These are phyloP conservation scores for Colletotrichum lini DNA, from an alignment of 2,329 filamentous ascomycete species.

Conservation along the genomic window DNA sequence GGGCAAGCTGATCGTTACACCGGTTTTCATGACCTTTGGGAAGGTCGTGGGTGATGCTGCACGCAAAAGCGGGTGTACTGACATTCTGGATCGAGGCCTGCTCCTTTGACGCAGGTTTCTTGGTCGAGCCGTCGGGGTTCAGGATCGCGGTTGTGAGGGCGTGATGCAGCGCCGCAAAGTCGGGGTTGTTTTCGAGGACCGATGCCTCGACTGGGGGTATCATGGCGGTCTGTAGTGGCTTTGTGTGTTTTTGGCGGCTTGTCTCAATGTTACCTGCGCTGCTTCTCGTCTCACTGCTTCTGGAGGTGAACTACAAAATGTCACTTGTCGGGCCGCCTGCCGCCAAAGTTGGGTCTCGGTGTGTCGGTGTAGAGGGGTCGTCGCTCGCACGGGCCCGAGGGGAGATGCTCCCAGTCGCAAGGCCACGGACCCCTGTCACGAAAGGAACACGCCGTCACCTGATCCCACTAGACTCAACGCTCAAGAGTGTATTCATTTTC, in stretches of 20 bases:
- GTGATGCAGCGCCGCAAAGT: conserved; percentile 72
- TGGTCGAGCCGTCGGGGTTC: conserved; percentile 71
- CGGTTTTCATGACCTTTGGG: not conserved
- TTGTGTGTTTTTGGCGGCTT: not conserved
- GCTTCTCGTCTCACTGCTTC: not conserved
- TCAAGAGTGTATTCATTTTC: not conserved
- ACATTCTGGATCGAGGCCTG: conserved; percentile 66
- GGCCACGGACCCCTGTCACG: conserved; percentile 44
- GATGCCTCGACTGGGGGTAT: conserved; percentile 70
- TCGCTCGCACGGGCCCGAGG: not conserved
- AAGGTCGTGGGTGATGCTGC: not conserved
- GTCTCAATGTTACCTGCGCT: too few species aligned
- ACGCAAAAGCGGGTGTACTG: conserved; percentile 30
- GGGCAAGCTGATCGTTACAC: not conserved
- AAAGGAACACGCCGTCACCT: conserved; percentile 54
- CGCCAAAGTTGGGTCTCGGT: not conserved
- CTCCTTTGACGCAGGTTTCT: conserved; percentile 64
- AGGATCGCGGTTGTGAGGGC: conserved; percentile 68
- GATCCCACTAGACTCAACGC: conserved; percentile 44
- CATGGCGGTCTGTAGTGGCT: conserved; percentile 54
- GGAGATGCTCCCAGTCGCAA: not conserved
- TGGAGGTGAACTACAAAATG: not conserved
- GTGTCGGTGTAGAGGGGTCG: conserved; percentile 22
- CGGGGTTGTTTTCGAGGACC: conserved; percentile 69
- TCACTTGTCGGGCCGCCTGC: not conserved